phyloP scores from a whole-genome alignment of 371 early-diverging fungal species.

The Mortierella sp. region DNA sequence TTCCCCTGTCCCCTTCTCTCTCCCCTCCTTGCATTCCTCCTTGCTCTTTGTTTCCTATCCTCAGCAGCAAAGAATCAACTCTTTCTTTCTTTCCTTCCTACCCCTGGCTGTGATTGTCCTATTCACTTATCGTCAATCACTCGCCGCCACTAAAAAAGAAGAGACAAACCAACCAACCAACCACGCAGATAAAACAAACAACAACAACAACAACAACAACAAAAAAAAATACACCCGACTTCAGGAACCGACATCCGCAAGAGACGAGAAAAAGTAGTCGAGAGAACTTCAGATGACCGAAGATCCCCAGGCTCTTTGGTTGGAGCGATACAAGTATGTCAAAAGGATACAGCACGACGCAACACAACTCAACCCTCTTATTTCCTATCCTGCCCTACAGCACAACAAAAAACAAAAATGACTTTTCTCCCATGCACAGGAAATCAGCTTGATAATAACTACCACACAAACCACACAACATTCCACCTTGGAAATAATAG shows the following conservation, averaged over 20 bases:
- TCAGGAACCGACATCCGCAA: not conserved
- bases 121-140: constrained; percentile 16
- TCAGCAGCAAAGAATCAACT: not conserved
- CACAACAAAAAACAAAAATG: not conserved
- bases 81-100: not conserved
- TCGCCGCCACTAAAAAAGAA: not conserved
- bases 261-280: constrained; percentile 7
- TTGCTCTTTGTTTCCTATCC: not conserved
- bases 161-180: not conserved
- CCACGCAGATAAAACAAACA: not conserved
- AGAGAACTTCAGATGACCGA: constrained; percentile 30
- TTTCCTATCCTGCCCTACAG: not conserved
- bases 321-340: constrained; percentile 43
- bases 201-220: constrained; percentile 8
- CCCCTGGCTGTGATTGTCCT: constrained; percentile 7
- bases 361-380: too few species aligned
- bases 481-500: not conserved
- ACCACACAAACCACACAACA: not conserved
- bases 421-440: not conserved
- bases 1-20: not conserved
- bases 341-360: too few species aligned
- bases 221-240: constrained; percentile 15
- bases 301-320: constrained; percentile 44
- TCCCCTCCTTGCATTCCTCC: not conserved
- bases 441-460: not conserved